Evolutionary conservation across 768 basidiomycete species (phyloP).

Genomic region (Cystofilobasidium ferigula): DNA sequence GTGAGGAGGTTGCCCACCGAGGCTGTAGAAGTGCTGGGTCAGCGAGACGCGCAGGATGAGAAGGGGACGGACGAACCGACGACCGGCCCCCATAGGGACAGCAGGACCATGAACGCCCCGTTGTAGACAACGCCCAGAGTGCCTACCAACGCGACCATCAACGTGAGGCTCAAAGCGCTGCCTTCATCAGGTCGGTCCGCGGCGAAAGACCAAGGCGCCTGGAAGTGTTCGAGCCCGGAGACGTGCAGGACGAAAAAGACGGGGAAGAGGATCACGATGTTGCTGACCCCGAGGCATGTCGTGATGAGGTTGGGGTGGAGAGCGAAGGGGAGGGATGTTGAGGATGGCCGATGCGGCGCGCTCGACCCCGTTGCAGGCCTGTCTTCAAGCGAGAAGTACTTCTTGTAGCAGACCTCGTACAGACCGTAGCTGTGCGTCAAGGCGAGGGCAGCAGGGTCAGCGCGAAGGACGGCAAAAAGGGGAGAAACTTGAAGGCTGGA

Average conservation of each 20-base stretch:
- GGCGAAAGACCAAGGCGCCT: not conserved
- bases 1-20: conserved; percentile 18
- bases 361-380: not conserved
- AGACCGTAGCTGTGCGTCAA: conserved; percentile 8
- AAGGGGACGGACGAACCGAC: not conserved
- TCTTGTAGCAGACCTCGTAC: conserved; percentile 26
- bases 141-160: not conserved
- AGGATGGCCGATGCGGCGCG: not conserved
- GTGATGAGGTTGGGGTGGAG: conserved; percentile 20
- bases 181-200: not conserved
- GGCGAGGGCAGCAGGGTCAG: not conserved
- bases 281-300: conserved; percentile 12
- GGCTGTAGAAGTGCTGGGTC: not conserved
- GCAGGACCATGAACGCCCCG: conserved; percentile 8
- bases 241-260: conserved; percentile 12
- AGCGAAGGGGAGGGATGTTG: conserved; percentile 12
- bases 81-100: conserved; percentile 19
- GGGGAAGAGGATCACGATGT: conserved; percentile 7
- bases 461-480: not conserved
- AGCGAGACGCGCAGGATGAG: too few species aligned
- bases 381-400: conserved; percentile 9
- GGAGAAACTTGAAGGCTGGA: not conserved
- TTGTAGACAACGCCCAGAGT: conserved; percentile 8
- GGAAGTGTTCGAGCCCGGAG: conserved; percentile 3
- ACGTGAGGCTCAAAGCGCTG: not conserved